Percentiles rank a stretch among this genome's conserved stretches.
Evolutionary conservation across 2,329 filamentous ascomycete species (phyloP).

Genomic region (Zalaria obscura): DNA sequence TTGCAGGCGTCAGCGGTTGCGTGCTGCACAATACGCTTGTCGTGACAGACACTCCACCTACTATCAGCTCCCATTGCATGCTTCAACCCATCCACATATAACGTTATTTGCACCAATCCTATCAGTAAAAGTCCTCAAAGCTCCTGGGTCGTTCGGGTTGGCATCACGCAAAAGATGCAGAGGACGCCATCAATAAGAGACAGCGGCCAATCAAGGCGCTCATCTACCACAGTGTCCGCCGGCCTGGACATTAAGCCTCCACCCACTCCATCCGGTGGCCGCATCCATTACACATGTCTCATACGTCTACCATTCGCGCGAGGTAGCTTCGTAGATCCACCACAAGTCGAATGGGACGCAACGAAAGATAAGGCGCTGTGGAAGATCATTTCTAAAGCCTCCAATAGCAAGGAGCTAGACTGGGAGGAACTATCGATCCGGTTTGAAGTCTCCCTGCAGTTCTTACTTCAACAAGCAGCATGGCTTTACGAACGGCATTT

Average conservation of each 20-base stretch:
- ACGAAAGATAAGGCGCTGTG: slow-evolving; percentile 78
- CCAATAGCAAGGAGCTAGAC: slow-evolving; percentile 68
- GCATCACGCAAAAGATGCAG: neutral
- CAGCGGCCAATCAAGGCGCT: neutral
- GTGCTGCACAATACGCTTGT: too few relatives aligned
- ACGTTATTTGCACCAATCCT: too few relatives aligned
- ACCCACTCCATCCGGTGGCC: slow-evolving; percentile 1
- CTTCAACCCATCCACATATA: too few relatives aligned
- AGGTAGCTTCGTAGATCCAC: slow-evolving; percentile 79
- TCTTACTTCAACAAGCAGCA: slow-evolving; percentile 83
- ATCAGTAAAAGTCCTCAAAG: too few relatives aligned
- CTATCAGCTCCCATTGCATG: too few relatives aligned
- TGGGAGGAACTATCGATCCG: slow-evolving; percentile 43
- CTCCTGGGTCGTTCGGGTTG: too few relatives aligned
- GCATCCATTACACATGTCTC: slow-evolving; percentile 52
- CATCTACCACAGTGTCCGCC: neutral
- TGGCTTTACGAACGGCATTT: slow-evolving; percentile 88
- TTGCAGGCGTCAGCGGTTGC: too few relatives aligned
- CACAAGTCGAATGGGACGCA: slow-evolving; percentile 53
- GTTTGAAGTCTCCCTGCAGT: slow-evolving; percentile 76
- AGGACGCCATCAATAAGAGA: neutral
- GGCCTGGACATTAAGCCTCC: neutral
- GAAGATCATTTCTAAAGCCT: slow-evolving; percentile 72
- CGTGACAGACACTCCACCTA: too few relatives aligned
- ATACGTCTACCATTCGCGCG: slow-evolving; percentile 81